Evolutionary conservation across 2,329 filamentous ascomycete genomes (phyloP), one percentile per base, ranked within the genome.

Genomic region (Epichloe uncinata): DNA sequence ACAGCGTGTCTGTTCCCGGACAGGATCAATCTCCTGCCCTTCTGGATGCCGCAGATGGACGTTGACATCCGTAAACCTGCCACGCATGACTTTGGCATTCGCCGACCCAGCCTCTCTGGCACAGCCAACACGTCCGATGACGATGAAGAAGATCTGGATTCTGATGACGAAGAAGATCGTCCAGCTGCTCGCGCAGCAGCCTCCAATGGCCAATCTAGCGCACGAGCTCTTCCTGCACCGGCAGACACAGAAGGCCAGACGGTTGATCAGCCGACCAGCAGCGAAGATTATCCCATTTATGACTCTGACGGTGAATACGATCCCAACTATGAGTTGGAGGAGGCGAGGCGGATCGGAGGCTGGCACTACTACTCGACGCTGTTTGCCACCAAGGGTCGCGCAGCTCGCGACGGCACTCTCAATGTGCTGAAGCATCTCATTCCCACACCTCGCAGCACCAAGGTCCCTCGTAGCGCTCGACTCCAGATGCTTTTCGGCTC

Each of bases 21-120:
- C 42, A 81, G 85, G 50, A 98, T 98, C 66, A 74, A 96, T 45
- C 75, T 98, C 12, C 74, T 98, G 5, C 93, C 93, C 0, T 98
- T 87, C 73, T 98, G 93, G 93, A 87, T 91, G 74, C 93, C 93
- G 1, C 93, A 98, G 69, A 98, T 98, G 93, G 84, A 95, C 57
- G 82, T 94, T 22, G 93, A 98, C 62, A 98, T 98, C 60, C 86
- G 90, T 57, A 98, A 98, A 68, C 89, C 93, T 1, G 79, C 82
- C 33, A 88, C 81, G 4, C 88, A 93, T 60, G 81, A 85, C 57
- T 97, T 97, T 63, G 93, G 93, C 50, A 96, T 98, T 58, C 84
- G 87, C 60, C 78, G 91, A 35, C 82, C 85, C 0, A 81, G 80
- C 6, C 78, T 86, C 18, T 87, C 85, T 49, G 81, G 82, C 35